These are phyloP conservation scores for Zygosaccharomyces gambellarensis DNA, from an alignment of 805 yeast species.

Conservation along the genomic window DNA sequence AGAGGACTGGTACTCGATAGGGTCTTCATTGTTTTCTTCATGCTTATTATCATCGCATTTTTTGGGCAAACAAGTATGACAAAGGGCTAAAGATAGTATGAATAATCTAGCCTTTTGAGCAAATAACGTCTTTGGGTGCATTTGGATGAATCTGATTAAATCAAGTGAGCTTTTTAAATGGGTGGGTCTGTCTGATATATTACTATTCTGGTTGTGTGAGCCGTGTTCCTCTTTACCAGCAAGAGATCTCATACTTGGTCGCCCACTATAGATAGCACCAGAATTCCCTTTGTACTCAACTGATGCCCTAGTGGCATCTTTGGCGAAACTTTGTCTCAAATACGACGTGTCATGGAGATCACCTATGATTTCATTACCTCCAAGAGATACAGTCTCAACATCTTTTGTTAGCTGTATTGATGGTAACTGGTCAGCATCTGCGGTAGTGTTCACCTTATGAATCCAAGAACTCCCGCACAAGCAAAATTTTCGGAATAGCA, in stretches of 20 bases:
- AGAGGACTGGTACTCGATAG: constrained; percentile 81
- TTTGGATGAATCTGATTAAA: constrained; percentile 63
- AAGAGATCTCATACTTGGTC: constrained; percentile 54
- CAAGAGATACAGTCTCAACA: constrained; percentile 25
- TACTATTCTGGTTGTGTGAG: background rate
- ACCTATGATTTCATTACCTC: constrained; percentile 12
- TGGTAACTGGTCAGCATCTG: background rate
- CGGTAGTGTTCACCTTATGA: constrained; percentile 51
- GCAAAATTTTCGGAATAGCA: constrained; percentile 86
- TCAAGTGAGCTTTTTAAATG: constrained; percentile 55
- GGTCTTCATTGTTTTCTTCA: constrained; percentile 35
- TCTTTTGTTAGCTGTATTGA: constrained; percentile 11
- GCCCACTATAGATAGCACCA: constrained; percentile 41
- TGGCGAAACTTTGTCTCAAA: background rate
- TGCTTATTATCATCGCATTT: constrained; percentile 23
- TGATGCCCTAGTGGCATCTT: constrained; percentile 20
- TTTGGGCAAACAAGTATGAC: constrained; percentile 87
- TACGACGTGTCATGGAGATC: background rate
- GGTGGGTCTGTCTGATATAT: constrained; percentile 15
- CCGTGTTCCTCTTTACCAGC: constrained; percentile 10
- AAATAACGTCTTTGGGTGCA: constrained; percentile 63
- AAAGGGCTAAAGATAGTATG: constrained; percentile 72
- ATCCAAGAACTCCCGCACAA: constrained; percentile 87
- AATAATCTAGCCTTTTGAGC: constrained; percentile 74
- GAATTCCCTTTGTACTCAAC: constrained; percentile 42